Evolutionary conservation across 345 rosid genomes (phyloP), one percentile per base, ranked within the genome.

Genomic region (Triadica sebifera): DNA sequence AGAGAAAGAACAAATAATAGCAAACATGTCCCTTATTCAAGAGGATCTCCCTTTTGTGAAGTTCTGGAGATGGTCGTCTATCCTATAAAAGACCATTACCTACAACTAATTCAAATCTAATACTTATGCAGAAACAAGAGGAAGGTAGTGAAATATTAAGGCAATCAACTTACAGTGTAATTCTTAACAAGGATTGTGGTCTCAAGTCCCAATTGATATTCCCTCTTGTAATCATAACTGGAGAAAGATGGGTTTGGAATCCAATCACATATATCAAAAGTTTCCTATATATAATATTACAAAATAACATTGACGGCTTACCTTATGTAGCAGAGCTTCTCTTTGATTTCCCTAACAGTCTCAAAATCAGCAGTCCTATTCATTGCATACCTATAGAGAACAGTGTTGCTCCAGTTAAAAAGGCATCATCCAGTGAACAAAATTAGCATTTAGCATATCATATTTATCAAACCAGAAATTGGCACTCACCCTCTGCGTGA

Each of bases 191-290:
- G 98, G 80, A 94, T 92, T 46, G 97, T 94, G 74, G 98, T 92
- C 87, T 94, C 98, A 74, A 91, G 96, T 20, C 98, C 98, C 72
- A 92, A 81, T 67, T 94, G 91, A 86, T 85, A 87, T 79, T 94
- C 98, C 79, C 98, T 89, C 86, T 89, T 94, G 83, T 94, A 94
- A 85, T 94, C 98, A 84, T 92, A 92, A 81, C 98, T 92, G 88
- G 75, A 84, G 61, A 59, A 46, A 57, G 65, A 79, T 74, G 64
- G 20, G 67, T 59, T 25, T 50, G 46, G 58, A 57, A 55, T 82
- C 55, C 75, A 22, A 47, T 41, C 20, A 22, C 62, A 43, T 53
- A 49, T 53, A 58, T 37, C 37, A 74, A 68, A 1, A 67, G 53
- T 24, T 55, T 69, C 15, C 46, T 66, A 74, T 57, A n/a, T 60